phyloP scores from a whole-genome alignment of 768 basidiomycete species.

The Kwoniella sp. region DNA sequence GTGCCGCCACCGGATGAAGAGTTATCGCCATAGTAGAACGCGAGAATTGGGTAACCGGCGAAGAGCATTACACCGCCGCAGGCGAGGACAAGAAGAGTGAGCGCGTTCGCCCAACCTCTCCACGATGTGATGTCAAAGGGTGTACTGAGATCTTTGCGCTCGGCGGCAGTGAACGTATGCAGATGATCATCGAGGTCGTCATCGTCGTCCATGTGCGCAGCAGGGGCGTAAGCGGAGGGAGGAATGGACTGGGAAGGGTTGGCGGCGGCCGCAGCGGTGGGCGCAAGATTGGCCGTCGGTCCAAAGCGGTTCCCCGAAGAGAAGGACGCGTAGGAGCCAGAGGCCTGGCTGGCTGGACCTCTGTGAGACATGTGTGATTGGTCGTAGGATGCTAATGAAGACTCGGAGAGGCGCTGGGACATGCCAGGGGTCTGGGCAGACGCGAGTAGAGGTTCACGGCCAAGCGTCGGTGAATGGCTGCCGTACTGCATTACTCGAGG shows the following conservation, averaged over 20 bases:
- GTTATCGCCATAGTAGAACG: conserved; percentile 31
- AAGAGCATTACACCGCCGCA: conserved; percentile 54
- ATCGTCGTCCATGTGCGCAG: conserved; percentile 32
- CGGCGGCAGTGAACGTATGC: conserved; percentile 50
- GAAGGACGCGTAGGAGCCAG: conserved; percentile 28
- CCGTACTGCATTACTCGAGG: conserved; percentile 31
- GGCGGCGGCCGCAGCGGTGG: conserved; percentile 8
- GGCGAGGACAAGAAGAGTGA: conserved; percentile 68
- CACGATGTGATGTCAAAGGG: conserved; percentile 67
- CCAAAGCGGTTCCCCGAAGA: conserved; percentile 32
- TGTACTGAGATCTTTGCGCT: conserved; percentile 61
- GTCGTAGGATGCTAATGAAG: conserved; percentile 38
- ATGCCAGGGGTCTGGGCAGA: conserved; percentile 40
- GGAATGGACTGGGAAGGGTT: conserved; percentile 4
- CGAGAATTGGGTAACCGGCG: conserved; percentile 47
- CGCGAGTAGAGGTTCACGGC: conserved; percentile 39
- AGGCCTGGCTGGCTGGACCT: conserved; percentile 9
- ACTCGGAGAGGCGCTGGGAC: conserved; percentile 42
- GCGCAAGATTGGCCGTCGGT: conserved; percentile 27
- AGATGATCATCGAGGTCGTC: conserved; percentile 54
- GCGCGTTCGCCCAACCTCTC: conserved; percentile 72
- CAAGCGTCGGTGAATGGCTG: conserved; percentile 28
- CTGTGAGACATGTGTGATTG: conserved; percentile 28
- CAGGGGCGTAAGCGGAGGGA: conserved; percentile 11
- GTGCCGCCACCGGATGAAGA: conserved; percentile 29